Base-by-base conservation (phyloP, 805 yeast species). In the Trichomonascus vanleenenianus region DNA sequence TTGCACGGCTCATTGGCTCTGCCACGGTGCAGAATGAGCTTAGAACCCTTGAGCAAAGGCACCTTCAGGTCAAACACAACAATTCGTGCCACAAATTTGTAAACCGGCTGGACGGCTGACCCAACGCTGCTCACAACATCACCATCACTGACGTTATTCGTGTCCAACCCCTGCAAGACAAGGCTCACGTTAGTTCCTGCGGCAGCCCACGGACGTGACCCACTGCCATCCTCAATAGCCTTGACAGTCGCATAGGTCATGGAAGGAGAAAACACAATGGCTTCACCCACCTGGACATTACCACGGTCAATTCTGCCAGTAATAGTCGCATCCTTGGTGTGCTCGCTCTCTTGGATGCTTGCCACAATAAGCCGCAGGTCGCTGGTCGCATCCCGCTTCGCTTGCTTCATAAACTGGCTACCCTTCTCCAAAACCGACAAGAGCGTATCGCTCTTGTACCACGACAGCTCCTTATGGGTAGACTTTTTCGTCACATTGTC, bases 41-140 rank as follows among this genome's bases (percentile, higher is more conserved):
- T 82, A 0, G 94, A 73, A 6, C 97, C 96, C 11, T 82, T 79
- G 35, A 88, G 65, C 39, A 88, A 63, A 0, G 96, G 96, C 52
- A 85, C 72, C 31, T 71, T 72, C 56, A 79, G 60, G 46, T 83
- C 83, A 53, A 91, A 91, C 3, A 82, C 68, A 35, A 73, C 67
- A 37, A 86, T 60, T 45, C 79, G 75, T 39, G 83, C 77, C n/a
- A 64, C 63, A 50, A 78, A 73, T 42, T 67, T 70, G 42, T 70
- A 71, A 2, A 71, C 69, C 15, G 81, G 65, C 15, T 65, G 71
- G 19, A 78, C 67, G 4, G 71, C 67, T 20, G 70, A 67, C 39
- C 71, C 73, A 1, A 71, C 60, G 39, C 73, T 62, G 32, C 81
- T 75, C 2, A 78, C 70, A 35, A 89, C 71, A 54, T 88, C 96